phyloP scores from a whole-genome alignment of 1,284 basidiomycete species.

The Cryptococcus jaspeensis region DNA sequence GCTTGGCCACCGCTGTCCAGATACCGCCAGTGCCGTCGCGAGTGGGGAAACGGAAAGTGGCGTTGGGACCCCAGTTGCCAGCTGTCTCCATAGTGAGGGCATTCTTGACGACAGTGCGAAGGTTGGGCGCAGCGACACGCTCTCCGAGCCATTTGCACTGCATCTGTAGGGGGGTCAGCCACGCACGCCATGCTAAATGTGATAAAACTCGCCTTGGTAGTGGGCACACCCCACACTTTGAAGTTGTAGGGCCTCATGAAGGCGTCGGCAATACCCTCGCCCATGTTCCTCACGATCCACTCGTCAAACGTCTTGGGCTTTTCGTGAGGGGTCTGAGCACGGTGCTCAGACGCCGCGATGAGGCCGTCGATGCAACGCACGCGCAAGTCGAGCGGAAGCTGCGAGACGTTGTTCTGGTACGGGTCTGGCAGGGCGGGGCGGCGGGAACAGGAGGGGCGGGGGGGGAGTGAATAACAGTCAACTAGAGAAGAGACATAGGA shows the following conservation, averaged over 20 bases:
- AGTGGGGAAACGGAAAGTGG: constrained; percentile 58
- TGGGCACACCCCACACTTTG: constrained; percentile 59
- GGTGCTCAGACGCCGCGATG: constrained; percentile 47
- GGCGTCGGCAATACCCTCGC: constrained; percentile 55
- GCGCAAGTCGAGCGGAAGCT: constrained; percentile 55
- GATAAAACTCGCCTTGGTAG: constrained; percentile 44
- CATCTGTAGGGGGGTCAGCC: constrained; percentile 45
- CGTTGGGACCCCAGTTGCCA: constrained; percentile 58
- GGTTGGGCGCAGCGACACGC: constrained; percentile 56
- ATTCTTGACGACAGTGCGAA: constrained; percentile 56
- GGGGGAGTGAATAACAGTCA: too few relatives aligned
- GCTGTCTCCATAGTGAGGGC: constrained; percentile 56
- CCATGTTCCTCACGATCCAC: constrained; percentile 58
- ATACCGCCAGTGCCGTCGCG: constrained; percentile 57
- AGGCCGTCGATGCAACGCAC: constrained; percentile 57
- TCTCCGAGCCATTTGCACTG: constrained; percentile 60
- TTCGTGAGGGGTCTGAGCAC: constrained; percentile 25
- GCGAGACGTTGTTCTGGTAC: constrained; percentile 57
- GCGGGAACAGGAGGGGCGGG: too few relatives aligned
- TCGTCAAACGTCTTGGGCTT: constrained; percentile 39
- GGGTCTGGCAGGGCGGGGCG: constrained; percentile 22
- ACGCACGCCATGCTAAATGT: neutral
- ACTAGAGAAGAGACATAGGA: neutral
- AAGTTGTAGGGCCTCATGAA: constrained; percentile 60
- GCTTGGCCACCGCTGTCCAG: constrained; percentile 57